phyloP scores from a whole-genome alignment of 352 stramenopile species.

The Globisporangium sylvaticum region DNA sequence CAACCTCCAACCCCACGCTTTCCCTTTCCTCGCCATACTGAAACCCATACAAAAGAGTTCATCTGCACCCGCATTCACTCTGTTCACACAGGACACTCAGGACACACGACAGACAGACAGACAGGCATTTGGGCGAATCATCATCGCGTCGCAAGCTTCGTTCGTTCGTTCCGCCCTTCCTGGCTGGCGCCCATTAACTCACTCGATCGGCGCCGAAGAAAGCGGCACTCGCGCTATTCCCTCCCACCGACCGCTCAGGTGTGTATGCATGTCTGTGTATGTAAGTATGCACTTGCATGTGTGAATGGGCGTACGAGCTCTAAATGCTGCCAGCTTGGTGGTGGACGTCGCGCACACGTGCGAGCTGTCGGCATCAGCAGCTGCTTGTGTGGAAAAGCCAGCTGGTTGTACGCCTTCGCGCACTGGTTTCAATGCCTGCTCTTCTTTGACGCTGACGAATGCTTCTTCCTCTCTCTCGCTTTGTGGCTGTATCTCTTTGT shows the following conservation, averaged over 20 bases:
- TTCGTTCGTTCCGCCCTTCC: constrained; percentile 6
- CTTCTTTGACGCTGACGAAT: not conserved
- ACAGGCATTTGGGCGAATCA: not conserved
- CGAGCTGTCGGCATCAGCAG: not conserved
- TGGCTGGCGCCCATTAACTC: not conserved
- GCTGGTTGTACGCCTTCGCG: not conserved
- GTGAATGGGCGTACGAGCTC: not conserved
- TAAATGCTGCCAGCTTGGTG: not conserved
- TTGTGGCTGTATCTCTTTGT: not conserved
- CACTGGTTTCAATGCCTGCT: not conserved
- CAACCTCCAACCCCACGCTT: not conserved
- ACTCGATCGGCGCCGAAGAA: constrained; percentile 3
- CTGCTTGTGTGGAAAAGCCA: constrained; percentile 7
- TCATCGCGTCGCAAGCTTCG: not conserved
- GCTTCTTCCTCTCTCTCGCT: not conserved
- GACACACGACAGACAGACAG: not conserved
- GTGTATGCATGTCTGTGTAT: not conserved
- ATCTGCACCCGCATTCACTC: not conserved
- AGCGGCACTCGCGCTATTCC: not conserved
- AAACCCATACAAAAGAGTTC: constrained; percentile 2
- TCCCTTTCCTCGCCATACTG: not conserved
- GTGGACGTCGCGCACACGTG: not conserved
- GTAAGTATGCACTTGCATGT: not conserved
- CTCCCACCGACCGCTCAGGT: not conserved
- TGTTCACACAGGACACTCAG: not conserved